Evolutionary conservation across 805 yeast genomes (phyloP), one percentile per base, ranked within the genome.

Genomic region (Scheffersomyces spartinae): DNA sequence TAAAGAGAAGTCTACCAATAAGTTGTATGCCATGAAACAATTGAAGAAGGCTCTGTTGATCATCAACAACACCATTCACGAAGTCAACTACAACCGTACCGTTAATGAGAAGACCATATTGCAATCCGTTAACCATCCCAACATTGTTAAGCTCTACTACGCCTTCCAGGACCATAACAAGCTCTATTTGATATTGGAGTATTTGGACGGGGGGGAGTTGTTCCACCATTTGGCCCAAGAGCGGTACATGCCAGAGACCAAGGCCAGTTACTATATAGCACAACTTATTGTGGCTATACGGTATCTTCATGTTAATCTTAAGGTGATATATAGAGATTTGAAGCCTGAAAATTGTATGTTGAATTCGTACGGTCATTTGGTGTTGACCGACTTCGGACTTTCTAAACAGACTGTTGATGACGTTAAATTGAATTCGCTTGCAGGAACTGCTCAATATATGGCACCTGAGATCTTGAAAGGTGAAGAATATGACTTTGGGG

Each of bases 401-500:
- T 54, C 61, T 3, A 60, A 42, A 35, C 15, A 39, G 29, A 26
- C 40, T 36, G 43, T 26, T 5, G 36, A 42, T 52, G 55, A 32
- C 17, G 58, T 49, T 7, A 50, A 62, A 32, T 70, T 74, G 43
- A 67, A 54, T 18, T 68, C 81, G 8, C 50, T 79, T 36, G 69
- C 74, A 26, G 91, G 91, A 1, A 79, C 91, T 0, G 82, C 85
- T 1, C 84, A 79, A 43, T 79, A 79, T 40, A 79, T 84, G 74
- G 95, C 95, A 0, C 95, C 95, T 3, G 95, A 84, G 46, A 77
- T 85, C 17, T 56, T 84, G 15, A 70, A 67, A 30, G 94, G 94
- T 13, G 68, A 74, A 38, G 70, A 73, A 10, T 85, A 84, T 47
- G 84, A 78, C 39, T 76, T 71, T 27, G 64, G 73, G 17, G 91